Conservation (phyloP, 768 basidiomycete genomes). For the Pleurotus tuoliensis region DNA sequence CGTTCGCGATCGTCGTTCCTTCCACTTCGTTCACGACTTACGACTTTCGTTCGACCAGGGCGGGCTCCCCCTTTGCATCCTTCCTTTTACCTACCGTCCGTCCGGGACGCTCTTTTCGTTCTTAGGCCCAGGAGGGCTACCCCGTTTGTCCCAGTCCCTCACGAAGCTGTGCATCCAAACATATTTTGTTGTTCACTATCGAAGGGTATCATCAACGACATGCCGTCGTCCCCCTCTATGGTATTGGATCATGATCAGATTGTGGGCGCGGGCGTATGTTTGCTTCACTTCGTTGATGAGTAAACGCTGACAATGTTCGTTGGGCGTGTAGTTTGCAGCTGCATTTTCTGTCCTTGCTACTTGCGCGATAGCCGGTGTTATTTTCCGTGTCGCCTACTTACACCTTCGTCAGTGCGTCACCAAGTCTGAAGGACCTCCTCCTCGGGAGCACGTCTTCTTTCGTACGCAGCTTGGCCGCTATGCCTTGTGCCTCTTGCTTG, state of each 20-base stretch:
- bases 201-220: background rate
- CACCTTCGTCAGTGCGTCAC: slow-evolving; percentile 30
- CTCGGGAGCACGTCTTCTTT: slow-evolving; percentile 59
- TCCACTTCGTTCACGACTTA: slow-evolving; percentile 4
- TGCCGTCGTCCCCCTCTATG: background rate
- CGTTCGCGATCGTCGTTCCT: background rate
- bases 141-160: background rate
- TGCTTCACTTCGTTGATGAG: background rate
- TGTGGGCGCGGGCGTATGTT: slow-evolving; percentile 7
- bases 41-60: slow-evolving; percentile 1
- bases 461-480: slow-evolving; percentile 70
- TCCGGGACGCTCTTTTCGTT: background rate
- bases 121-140: background rate
- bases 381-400: slow-evolving; percentile 44
- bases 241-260: background rate
- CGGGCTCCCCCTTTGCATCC: background rate
- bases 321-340: slow-evolving; percentile 36
- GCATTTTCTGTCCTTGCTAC: slow-evolving; percentile 52
- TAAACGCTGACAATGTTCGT: background rate
- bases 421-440: slow-evolving; percentile 11
- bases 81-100: background rate
- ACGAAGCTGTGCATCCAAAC: too few species aligned
- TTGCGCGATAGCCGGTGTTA: slow-evolving; percentile 47
- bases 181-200: too few species aligned
- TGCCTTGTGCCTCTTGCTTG: slow-evolving; percentile 56